These are phyloP conservation scores for Stromatinia cepivora DNA, from an alignment of 2,329 filamentous ascomycete genomes.

Conservation along the genomic window DNA sequence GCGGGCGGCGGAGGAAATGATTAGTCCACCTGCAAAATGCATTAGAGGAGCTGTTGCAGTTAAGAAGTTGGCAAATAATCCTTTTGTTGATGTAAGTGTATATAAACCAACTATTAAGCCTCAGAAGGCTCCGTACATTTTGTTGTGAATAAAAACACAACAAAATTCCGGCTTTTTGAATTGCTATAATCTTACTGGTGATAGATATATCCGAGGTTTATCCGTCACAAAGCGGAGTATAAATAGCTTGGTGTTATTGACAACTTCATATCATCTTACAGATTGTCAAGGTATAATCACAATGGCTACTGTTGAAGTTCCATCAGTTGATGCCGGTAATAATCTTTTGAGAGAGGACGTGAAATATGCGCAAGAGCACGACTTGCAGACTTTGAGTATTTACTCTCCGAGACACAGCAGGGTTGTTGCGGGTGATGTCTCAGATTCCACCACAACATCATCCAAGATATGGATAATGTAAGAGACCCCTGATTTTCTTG, in stretches of 20 bases:
- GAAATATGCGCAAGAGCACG: constrained; percentile 19
- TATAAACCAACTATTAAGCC: no score
- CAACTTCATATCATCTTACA: background rate
- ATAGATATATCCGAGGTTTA: no score
- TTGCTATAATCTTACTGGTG: no score
- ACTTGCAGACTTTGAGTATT: constrained; percentile 20
- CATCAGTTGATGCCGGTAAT: background rate
- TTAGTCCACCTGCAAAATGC: no score
- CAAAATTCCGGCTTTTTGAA: no score
- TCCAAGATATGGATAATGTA: constrained; percentile 22
- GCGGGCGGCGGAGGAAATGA: no score
- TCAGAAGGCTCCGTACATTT: no score
- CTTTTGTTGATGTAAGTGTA: no score
- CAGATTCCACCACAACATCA: background rate
- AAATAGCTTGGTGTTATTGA: background rate
- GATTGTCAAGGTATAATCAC: background rate
- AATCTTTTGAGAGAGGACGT: constrained; percentile 8
- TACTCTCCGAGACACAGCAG: background rate
- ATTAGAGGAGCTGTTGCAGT: no score
- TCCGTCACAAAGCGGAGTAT: no score
- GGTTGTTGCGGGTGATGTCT: background rate
- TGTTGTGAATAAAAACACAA: no score
- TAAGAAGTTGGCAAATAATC: no score
- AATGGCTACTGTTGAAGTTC: background rate
- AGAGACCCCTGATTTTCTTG: background rate